Conservation (phyloP, 108 stramenopile species). For the Seminavis robusta region DNA sequence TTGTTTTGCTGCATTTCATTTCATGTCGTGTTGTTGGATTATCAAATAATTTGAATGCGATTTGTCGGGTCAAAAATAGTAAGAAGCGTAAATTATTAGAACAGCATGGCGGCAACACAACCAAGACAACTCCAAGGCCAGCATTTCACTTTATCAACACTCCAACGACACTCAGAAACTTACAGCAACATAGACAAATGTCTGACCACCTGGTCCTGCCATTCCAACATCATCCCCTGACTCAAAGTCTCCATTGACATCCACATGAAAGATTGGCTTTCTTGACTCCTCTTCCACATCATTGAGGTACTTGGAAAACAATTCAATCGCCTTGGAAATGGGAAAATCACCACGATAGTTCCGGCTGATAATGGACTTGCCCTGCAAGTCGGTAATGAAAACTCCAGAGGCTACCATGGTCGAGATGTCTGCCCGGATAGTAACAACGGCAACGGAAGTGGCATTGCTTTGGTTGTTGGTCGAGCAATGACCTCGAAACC, state of each 20-base stretch:
- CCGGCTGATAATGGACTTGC: constrained; percentile 96
- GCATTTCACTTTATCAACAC: background rate
- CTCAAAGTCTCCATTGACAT: constrained; percentile 58
- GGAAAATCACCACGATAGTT: constrained; percentile 99
- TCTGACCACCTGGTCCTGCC: constrained; percentile 66
- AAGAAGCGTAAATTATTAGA: background rate
- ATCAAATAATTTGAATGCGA: background rate
- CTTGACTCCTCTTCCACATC: constrained; percentile 82
- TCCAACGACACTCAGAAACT: constrained; percentile 13
- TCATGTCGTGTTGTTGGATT: constrained; percentile 32
- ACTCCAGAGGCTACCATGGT: constrained; percentile 89
- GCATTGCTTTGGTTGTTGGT: too few species aligned
- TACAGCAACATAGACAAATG: constrained; percentile 83
- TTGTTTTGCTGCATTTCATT: constrained; percentile 94
- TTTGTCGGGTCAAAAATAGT: background rate
- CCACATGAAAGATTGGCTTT: constrained; percentile 81
- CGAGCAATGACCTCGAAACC: too few species aligned
- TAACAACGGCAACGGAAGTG: too few species aligned
- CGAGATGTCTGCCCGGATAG: too few species aligned
- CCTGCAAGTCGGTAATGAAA: constrained; percentile 85
- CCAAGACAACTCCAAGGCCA: background rate
- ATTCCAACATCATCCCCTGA: constrained; percentile 52
- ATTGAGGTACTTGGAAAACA: constrained; percentile 69
- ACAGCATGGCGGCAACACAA: background rate
- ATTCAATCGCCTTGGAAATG: constrained; percentile 71